phyloP scores from a whole-genome alignment of 179 eudicot species.

The Sideroxylon spinosum region DNA sequence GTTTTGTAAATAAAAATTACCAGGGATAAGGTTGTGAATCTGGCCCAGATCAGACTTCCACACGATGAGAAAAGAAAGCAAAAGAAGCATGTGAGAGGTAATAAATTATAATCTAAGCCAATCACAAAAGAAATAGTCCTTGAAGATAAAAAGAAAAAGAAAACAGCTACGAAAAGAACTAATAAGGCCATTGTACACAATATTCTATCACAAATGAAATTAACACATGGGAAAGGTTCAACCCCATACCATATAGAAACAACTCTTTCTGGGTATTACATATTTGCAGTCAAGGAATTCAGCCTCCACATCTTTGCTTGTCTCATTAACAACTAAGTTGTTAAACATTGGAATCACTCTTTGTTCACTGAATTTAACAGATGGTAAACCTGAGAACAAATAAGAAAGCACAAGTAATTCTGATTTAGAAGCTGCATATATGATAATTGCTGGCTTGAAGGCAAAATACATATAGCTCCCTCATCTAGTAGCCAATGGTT shows the following conservation, averaged over 20 bases:
- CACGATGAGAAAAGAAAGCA: slow-evolving; percentile 31
- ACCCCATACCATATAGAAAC: slow-evolving; percentile 68
- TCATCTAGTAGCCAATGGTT: not conserved
- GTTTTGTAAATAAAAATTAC: slow-evolving; percentile 40
- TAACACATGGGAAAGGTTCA: not conserved
- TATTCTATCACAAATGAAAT: not conserved
- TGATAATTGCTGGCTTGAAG: not conserved
- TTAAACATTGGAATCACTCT: slow-evolving; percentile 48
- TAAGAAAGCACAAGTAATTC: not conserved
- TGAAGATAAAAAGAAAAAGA: not conserved
- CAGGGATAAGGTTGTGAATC: slow-evolving; percentile 73
- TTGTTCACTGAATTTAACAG: slow-evolving; percentile 23
- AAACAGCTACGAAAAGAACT: not conserved
- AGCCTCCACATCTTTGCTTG: slow-evolving; percentile 55
- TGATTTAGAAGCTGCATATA: not conserved
- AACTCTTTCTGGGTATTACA: slow-evolving; percentile 69
- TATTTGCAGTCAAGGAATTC: slow-evolving; percentile 46
- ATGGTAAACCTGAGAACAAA: slow-evolving; percentile 25
- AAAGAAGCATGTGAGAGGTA: slow-evolving; percentile 29
- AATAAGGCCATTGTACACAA: not conserved
- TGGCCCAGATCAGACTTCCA: slow-evolving; percentile 80
- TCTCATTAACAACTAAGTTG: slow-evolving; percentile 50
- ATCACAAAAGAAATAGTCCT: not conserved
- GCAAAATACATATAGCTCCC: not conserved
- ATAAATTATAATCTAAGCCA: not conserved